A percentile compares a stretch with the other conserved stretches of the same genome.
These are phyloP conservation scores for Suillus spraguei DNA, from an alignment of 768 basidiomycete species.

Conservation along the genomic window DNA sequence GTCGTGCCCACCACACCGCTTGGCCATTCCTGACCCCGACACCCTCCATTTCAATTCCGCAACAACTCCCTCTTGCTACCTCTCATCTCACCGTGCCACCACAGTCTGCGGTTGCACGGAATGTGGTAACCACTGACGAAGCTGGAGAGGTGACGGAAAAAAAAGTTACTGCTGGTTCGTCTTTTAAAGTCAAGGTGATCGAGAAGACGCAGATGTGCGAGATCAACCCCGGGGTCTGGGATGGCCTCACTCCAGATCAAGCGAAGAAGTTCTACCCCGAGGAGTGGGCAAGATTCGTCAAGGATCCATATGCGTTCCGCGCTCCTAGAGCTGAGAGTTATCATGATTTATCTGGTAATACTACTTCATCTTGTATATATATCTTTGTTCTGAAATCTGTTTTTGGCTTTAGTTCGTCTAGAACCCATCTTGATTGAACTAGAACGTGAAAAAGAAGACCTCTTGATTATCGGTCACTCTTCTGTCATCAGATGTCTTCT, in stretches of 20 bases:
- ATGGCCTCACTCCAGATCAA: slow-evolving; percentile 89
- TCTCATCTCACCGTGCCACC: not conserved
- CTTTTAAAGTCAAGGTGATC: slow-evolving; percentile 73
- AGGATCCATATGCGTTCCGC: slow-evolving; percentile 91
- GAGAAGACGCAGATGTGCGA: slow-evolving; percentile 98
- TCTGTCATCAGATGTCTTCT: slow-evolving; percentile 97
- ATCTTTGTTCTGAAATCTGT: slow-evolving; percentile 6
- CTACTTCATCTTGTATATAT: not conserved
- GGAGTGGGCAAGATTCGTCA: slow-evolving; percentile 91
- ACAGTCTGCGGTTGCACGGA: slow-evolving; percentile 5
- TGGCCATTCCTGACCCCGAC: slow-evolving; percentile 80
- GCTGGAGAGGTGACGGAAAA: slow-evolving; percentile 1
- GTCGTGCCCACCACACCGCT: slow-evolving; percentile 92
- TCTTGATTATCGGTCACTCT: slow-evolving; percentile 95
- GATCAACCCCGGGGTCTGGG: slow-evolving; percentile 98
- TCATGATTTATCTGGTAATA: slow-evolving; percentile 85
- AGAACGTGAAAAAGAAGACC: slow-evolving; percentile 91
- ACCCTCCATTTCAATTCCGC: slow-evolving; percentile 16
- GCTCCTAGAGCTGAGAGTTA: slow-evolving; percentile 97
- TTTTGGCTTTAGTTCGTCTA: slow-evolving; percentile 69
- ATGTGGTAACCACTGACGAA: slow-evolving; percentile 6
- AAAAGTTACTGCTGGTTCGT: slow-evolving; percentile 19
- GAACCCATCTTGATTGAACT: slow-evolving; percentile 92
- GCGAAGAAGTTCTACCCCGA: slow-evolving; percentile 89
- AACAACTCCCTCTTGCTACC: not conserved